phyloP scores from a whole-genome alignment of 345 rosid genomes.

The Euphorbia peplus region DNA sequence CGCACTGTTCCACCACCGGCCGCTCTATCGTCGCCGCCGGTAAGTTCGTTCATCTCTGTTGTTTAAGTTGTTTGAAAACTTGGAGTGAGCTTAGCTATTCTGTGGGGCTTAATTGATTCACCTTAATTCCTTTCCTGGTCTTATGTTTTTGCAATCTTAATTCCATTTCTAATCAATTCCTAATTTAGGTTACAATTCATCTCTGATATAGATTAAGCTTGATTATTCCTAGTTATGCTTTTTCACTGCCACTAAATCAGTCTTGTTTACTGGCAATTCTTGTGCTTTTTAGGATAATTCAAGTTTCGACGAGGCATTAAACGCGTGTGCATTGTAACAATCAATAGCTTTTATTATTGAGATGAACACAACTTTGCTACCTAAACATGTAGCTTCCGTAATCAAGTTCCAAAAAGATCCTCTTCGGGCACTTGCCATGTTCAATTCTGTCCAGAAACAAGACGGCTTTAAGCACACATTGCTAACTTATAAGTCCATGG shows the following conservation, averaged over 20 bases:
- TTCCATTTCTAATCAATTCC: no score
- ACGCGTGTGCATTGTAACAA: constrained; percentile 2
- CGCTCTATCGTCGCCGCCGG: no score
- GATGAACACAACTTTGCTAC: constrained; percentile 65
- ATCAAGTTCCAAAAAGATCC: constrained; percentile 70
- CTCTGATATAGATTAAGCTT: no score
- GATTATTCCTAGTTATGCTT: background rate
- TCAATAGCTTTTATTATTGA: constrained; percentile 11
- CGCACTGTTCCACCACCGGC: no score
- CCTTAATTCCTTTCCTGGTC: no score
- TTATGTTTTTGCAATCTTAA: no score
- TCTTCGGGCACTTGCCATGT: constrained; percentile 63
- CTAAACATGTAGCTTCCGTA: constrained; percentile 76
- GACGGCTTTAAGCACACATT: constrained; percentile 67
- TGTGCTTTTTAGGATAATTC: constrained; percentile 20
- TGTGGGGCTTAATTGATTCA: no score
- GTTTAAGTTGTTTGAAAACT: no score
- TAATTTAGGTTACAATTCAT: no score
- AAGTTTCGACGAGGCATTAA: constrained; percentile 10
- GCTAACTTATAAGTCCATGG: constrained; percentile 61
- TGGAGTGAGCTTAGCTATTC: no score
- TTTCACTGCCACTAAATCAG: constrained; percentile 7
- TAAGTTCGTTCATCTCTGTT: no score
- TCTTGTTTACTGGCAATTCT: constrained; percentile 7
- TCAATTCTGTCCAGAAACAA: constrained; percentile 67